Conservation (phyloP, 345 rosid genomes). For the Dimocarpus longan region DNA sequence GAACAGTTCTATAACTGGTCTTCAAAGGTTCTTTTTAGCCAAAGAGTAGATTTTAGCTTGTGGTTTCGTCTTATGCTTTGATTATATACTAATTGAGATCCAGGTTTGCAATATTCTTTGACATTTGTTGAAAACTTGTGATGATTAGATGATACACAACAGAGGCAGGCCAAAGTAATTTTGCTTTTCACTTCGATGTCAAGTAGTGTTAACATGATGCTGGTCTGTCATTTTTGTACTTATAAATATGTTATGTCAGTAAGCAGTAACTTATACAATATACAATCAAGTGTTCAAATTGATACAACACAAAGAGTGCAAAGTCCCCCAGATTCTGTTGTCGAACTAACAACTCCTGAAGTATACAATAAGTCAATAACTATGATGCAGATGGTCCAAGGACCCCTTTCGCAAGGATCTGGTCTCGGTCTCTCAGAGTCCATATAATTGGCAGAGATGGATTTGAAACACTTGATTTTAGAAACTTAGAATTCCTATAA, state of each 20-base stretch:
- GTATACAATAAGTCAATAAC: conserved; percentile 48
- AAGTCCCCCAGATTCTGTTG: conserved; percentile 58
- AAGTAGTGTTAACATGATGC: neutral
- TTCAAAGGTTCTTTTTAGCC: neutral
- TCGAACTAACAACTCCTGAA: conserved; percentile 86
- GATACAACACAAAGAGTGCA: conserved; percentile 47
- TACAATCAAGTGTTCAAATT: conserved; percentile 52
- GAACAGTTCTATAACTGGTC: neutral
- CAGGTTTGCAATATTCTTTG: neutral
- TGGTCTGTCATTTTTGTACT: neutral
- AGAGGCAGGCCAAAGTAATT: neutral
- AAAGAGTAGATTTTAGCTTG: neutral
- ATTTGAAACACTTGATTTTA: conserved; percentile 78
- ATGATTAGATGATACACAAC: neutral
- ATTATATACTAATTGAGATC: conserved; percentile 1
- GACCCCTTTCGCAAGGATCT: conserved; percentile 67
- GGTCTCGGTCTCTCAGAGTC: conserved; percentile 82
- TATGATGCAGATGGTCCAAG: conserved; percentile 62
- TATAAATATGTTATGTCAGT: conserved; percentile 32
- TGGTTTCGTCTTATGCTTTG: neutral
- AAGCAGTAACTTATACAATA: conserved; percentile 48
- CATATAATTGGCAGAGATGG: conserved; percentile 86
- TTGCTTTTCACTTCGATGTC: neutral
- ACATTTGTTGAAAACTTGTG: neutral
- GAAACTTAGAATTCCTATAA: conserved; percentile 89